Base-by-base conservation (phyloP, 2,329 filamentous ascomycete species). In the Neofusicoccum cordaticola region DNA sequence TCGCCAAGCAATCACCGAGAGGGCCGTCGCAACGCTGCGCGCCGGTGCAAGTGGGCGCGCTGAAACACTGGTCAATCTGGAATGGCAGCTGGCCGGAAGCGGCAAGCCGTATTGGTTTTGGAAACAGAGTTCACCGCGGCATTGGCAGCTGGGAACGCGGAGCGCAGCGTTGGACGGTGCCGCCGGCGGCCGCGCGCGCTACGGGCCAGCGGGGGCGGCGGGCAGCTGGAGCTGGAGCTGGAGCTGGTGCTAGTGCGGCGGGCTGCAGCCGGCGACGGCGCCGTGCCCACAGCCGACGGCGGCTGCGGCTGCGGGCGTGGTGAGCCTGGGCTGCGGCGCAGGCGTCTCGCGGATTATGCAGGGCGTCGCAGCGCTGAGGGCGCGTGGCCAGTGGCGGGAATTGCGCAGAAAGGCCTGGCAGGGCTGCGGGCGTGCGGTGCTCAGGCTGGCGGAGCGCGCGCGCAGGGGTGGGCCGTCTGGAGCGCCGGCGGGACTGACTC, bases 1-100 rank as follows among this genome's bases (percentile, higher is more conserved):
- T 58, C 53, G n/a, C 39, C 56, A 35, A 39, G 47, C 56, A 60
- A 60, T 60, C 56, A 60, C 56, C 56, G 56, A 60, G 31, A 57
- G 53, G 53, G 37, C 51, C 51, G 51, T 27, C 35, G 48, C 15
- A 17, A 52, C 13, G 47, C 47, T 34, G 47, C 19, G 22, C 17
- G 35, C 35, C 19, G 11, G 51, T 17, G 35, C 39, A 22, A 17
- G 53, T 11, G 47, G 47, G 50, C 50, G 50, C n/a, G 56, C 56
- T 60, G 56, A 47, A 60, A 47, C 56, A 60, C 41, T 35, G 56
- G 56, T 22, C 13, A 22, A 60, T 60, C 47, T 60, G 56, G 56
- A 47, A 60, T 58, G 39, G 15, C 53, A 17, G 53, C 6, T 19
- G 39, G 31, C 53, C 53, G 53, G 53, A 58, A 34, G 53, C 53